phyloP scores from a whole-genome alignment of 179 eudicot genomes.

The Vitellaria paradoxa region DNA sequence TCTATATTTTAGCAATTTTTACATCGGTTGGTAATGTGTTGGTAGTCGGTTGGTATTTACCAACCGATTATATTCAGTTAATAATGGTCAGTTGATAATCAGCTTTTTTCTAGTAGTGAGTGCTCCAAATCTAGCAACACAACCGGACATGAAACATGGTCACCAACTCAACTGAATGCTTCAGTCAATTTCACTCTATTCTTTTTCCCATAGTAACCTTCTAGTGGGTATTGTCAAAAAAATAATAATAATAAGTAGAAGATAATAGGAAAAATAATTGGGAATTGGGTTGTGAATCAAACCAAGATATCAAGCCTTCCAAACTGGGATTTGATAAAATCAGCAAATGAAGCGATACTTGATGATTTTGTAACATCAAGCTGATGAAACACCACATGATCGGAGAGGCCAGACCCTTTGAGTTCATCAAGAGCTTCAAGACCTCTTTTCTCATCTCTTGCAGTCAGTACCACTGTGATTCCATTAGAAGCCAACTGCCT shows the following conservation, averaged over 20 bases:
- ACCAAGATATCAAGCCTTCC: slow-evolving; percentile 67
- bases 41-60: too few relatives aligned
- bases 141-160: too few relatives aligned
- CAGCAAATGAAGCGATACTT: slow-evolving; percentile 37
- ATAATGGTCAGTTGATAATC: too few relatives aligned
- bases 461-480: slow-evolving; percentile 46
- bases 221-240: too few relatives aligned
- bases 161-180: too few relatives aligned
- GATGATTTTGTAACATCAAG: slow-evolving; percentile 44
- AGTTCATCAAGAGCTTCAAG: slow-evolving; percentile 46
- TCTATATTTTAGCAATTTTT: too few relatives aligned
- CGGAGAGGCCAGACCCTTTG: slow-evolving; percentile 26
- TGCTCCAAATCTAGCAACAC: too few relatives aligned
- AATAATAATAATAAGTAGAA: not conserved
- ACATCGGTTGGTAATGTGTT: too few relatives aligned
- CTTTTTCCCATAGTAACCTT: too few relatives aligned
- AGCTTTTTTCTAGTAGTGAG: too few relatives aligned
- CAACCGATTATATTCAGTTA: too few relatives aligned
- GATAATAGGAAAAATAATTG: not conserved
- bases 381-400: slow-evolving; percentile 40
- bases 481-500: slow-evolving; percentile 56
- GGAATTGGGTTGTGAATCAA: slow-evolving; percentile 5
- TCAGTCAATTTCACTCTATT: too few relatives aligned
- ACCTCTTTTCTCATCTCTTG: slow-evolving; percentile 55
- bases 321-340: slow-evolving; percentile 35